These are phyloP conservation scores for Raffaelea deltoideospora DNA, from an alignment of 2,329 filamentous ascomycete genomes.

Conservation along the genomic window DNA sequence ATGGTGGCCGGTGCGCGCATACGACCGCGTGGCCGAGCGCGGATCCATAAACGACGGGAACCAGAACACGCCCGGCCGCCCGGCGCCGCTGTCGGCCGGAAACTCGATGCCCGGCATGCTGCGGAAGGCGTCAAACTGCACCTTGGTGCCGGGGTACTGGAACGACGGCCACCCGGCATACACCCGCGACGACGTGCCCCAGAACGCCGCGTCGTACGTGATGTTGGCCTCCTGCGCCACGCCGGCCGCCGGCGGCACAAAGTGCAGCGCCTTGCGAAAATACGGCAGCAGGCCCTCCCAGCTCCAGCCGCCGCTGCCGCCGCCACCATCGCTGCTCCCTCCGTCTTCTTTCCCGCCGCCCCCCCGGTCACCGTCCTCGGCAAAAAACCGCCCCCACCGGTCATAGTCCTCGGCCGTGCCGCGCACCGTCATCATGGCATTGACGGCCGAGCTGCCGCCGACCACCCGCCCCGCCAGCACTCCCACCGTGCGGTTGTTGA, in stretches of 20 bases:
- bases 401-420: conserved; percentile 18
- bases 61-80: conserved; percentile 21
- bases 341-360: too few relatives aligned
- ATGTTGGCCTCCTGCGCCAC: conserved; percentile 15
- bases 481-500: conserved; percentile 11
- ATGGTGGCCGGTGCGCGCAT: conserved; percentile 22
- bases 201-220: conserved; percentile 18
- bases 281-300: conserved; percentile 14
- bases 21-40: conserved; percentile 19
- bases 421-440: conserved; percentile 20
- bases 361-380: too few relatives aligned
- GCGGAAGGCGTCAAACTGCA: conserved; percentile 19
- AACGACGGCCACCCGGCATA: conserved; percentile 20
- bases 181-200: conserved; percentile 20
- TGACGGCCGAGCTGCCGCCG: conserved; percentile 22
- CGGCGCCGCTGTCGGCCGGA: conserved; percentile 22
- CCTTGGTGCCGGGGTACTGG: conserved; percentile 17
- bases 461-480: conserved; percentile 16
- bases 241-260: conserved; percentile 6
- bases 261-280: conserved; percentile 16
- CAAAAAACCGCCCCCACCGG: conserved; percentile 19
- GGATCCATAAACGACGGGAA: conserved; percentile 26
- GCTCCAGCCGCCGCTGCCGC: conserved; percentile 8
- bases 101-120: conserved; percentile 23
- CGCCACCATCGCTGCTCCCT: neutral